A percentile compares a stretch with the other conserved stretches of the same genome.
phyloP scores from a whole-genome alignment of 805 yeast species.

The Wickerhamiella cacticola region DNA sequence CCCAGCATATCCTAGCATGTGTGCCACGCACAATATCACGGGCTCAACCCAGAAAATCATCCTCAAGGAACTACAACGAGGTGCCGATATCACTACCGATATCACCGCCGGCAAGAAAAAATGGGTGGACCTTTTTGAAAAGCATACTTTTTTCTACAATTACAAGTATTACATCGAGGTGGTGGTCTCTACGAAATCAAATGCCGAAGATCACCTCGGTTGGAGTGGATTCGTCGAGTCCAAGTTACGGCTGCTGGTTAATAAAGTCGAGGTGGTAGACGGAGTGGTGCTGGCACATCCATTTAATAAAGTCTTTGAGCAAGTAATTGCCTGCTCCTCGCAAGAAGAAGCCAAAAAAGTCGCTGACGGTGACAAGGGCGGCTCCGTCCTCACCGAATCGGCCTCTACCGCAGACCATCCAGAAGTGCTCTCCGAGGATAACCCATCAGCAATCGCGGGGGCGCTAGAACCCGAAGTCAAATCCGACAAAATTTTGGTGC shows the following conservation, averaged over 20 bases:
- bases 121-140: conserved; percentile 68
- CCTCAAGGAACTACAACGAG: conserved; percentile 66
- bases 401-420: conserved; percentile 6
- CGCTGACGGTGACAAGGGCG: conserved; percentile 51
- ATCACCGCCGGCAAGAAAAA: conserved; percentile 48
- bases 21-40: conserved; percentile 94
- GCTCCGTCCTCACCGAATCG: conserved; percentile 14
- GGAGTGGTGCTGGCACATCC: conserved; percentile 85
- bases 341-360: conserved; percentile 48
- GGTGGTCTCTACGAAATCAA: conserved; percentile 60
- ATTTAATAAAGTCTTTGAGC: conserved; percentile 62
- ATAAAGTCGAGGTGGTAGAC: conserved; percentile 63
- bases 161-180: conserved; percentile 82
- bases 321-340: conserved; percentile 37
- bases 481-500: conserved; percentile 31
- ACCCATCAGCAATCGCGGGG: conserved; percentile 7
- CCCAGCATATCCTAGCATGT: conserved; percentile 97
- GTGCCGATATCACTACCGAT: conserved; percentile 55
- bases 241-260: conserved; percentile 67
- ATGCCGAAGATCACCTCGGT: conserved; percentile 69
- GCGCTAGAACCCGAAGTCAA: conserved; percentile 20
- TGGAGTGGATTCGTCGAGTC: conserved; percentile 94
- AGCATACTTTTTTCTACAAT: conserved; percentile 68
- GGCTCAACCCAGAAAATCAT: conserved; percentile 77
- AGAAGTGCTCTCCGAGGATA: conserved; percentile 4